These are phyloP conservation scores for Monilinia aucupariae DNA, from an alignment of 2,329 filamentous ascomycete genomes.

Conservation along the genomic window DNA sequence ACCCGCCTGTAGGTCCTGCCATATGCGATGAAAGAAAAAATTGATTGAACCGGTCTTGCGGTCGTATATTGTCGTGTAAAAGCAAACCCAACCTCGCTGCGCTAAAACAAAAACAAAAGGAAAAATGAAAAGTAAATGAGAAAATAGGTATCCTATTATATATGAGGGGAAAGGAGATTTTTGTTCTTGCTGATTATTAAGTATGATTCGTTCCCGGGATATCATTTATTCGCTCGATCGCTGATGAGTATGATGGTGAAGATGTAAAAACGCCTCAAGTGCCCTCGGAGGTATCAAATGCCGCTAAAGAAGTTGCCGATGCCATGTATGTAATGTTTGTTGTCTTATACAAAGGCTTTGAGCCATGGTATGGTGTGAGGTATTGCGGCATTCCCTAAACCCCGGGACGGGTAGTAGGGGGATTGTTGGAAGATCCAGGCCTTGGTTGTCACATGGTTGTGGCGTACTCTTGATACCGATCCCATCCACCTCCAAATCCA, in stretches of 20 bases:
- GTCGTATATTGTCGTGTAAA: conserved; percentile 43
- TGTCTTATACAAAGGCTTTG: conserved; percentile 20
- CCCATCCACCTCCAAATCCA: conserved; percentile 68
- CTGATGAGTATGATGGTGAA: conserved; percentile 28
- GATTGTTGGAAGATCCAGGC: conserved; percentile 36
- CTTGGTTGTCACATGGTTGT: conserved; percentile 76
- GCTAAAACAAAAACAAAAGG: conserved; percentile 40
- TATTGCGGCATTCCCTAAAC: conserved; percentile 32
- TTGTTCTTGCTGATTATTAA: conserved; percentile 14
- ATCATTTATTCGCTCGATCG: conserved; percentile 31
- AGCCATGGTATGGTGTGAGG: conserved; percentile 21
- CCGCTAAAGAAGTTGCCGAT: conserved; percentile 30
- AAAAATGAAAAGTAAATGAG: conserved; percentile 33
- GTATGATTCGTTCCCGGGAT: conserved; percentile 29
- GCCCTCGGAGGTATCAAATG: conserved; percentile 32
- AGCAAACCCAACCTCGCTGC: conserved; percentile 45
- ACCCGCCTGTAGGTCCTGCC: conserved; percentile 32
- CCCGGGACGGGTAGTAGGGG: conserved; percentile 49
- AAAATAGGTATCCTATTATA: conserved; percentile 33
- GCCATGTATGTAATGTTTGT: conserved; percentile 15
- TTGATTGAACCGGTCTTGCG: conserved; percentile 35
- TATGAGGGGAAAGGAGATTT: conserved; percentile 28
- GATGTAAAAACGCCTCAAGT: conserved; percentile 27
- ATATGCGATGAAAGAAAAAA: conserved; percentile 30
- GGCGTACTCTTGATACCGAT: conserved; percentile 76